Base-by-base conservation (phyloP, 2,329 filamentous ascomycete genomes). In the Neonectria hederae region DNA sequence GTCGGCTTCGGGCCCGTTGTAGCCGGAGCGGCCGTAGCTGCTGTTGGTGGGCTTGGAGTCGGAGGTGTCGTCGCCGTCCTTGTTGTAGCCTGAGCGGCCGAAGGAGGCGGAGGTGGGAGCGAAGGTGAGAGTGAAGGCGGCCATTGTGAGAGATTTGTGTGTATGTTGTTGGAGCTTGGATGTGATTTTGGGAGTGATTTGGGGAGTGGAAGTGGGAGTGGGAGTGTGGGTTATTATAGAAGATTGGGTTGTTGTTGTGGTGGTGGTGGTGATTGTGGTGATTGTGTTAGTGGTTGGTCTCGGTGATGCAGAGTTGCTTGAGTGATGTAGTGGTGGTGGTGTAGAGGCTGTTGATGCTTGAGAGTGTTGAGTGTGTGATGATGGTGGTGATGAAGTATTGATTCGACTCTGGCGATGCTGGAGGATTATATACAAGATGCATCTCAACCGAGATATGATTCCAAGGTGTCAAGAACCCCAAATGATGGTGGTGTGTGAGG, bases 11-110 rank as follows among this genome's bases (percentile, higher is more conserved):
- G 77, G 78, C 64, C 78, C 76, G 73, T 82, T 82, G 78, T 83
- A 83, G 65, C 81, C 80, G 59, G 77, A 81, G 74, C 77, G 81
- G 71, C 80, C 79, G 63, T 73, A 76, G 78, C 78, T 76, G 73
- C 76, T 74, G 54, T 56, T 51, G 59, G 61, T 42, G 32, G 58
- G 51, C 72, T 77, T 74, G 63, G 74, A 67, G 63, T 71, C 66
- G 43, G 66, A 60, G 60, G 70, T 60, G 76, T 72, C 32, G 46
- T 67, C 72, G 28, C 67, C 70, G 62, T 75, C 63, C 53, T 65
- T 69, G 65, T 71, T 69, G 64, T 71, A 67, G 62, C 66, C 69
- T 64, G 70, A 68, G 62, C 67, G 63, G 49, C 59, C 70, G 65
- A 72, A 70, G 59, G 68, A 69, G 60, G 59, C 62, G 65, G 74